These are phyloP conservation scores for Vicia villosa DNA, from an alignment of 306 rosid species.

Conservation along the genomic window DNA sequence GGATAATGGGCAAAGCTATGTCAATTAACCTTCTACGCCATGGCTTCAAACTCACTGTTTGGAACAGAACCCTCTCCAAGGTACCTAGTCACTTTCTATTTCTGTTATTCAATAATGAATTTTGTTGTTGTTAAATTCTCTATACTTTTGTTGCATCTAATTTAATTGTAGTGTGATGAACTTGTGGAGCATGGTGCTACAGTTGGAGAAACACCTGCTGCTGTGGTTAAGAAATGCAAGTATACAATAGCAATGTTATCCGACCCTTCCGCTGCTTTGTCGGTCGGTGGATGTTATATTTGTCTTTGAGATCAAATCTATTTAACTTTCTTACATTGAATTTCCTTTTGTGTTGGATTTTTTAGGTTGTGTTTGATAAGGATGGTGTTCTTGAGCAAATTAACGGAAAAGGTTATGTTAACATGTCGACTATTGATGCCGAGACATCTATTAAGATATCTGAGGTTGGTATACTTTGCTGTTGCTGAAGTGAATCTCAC, in stretches of 20 bases:
- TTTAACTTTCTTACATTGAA: constrained; percentile 21
- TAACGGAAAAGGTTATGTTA: constrained; percentile 67
- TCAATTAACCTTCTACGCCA: constrained; percentile 60
- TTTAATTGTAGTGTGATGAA: constrained; percentile 62
- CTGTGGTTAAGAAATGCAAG: constrained; percentile 76
- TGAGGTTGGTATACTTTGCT: constrained; percentile 57
- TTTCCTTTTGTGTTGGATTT: constrained; percentile 10
- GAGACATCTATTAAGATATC: constrained; percentile 64
- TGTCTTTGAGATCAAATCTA: neutral
- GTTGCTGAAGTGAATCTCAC: neutral
- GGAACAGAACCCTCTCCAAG: constrained; percentile 89
- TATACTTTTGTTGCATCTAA: constrained; percentile 19
- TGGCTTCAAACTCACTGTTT: constrained; percentile 80
- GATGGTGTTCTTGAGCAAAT: constrained; percentile 78
- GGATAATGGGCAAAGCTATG: constrained; percentile 95
- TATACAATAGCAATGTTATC: constrained; percentile 78
- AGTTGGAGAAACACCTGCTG: constrained; percentile 71
- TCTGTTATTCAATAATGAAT: neutral
- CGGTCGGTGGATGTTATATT: constrained; percentile 48
- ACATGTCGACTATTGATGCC: constrained; percentile 82
- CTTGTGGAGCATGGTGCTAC: constrained; percentile 75
- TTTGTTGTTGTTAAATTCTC: neutral
- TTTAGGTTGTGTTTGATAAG: constrained; percentile 75
- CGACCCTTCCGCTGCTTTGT: constrained; percentile 76
- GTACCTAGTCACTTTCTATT: constrained; percentile 23